These are phyloP conservation scores for Senna tora DNA, from an alignment of 306 rosid genomes.

Conservation along the genomic window DNA sequence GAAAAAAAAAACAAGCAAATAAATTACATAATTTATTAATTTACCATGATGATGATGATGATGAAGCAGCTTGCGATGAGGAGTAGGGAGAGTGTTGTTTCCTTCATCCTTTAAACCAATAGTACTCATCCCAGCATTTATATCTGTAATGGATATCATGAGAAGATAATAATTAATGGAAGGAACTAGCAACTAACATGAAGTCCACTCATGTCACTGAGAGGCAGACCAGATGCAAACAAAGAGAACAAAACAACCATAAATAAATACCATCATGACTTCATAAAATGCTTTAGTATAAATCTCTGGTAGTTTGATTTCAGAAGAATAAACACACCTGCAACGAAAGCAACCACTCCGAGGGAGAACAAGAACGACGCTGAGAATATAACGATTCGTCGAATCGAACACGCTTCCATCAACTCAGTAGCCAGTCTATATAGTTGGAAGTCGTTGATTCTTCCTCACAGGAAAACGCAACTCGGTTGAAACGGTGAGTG, in stretches of 20 bases:
- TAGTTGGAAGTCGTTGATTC: neutral
- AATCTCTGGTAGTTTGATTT: neutral
- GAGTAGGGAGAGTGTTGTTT: neutral
- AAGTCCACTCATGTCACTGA: conserved; percentile 1
- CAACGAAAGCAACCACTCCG: conserved; percentile 23
- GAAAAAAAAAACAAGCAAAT: neutral
- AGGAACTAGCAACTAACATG: neutral
- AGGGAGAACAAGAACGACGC: conserved; percentile 26
- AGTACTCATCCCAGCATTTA: neutral
- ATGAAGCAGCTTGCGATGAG: conserved; percentile 64
- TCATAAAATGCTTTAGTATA: neutral
- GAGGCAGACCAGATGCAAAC: neutral
- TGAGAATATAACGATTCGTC: neutral
- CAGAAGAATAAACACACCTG: conserved; percentile 28
- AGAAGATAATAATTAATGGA: neutral
- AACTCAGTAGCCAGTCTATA: neutral
- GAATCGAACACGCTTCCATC: conserved; percentile 17
- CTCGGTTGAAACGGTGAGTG: neutral
- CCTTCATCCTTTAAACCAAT: conserved; percentile 17
- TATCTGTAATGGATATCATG: conserved; percentile 33
- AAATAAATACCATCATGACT: neutral
- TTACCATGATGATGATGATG: too few species aligned
- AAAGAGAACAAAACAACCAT: neutral
- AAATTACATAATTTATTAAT: conserved; percentile 21
- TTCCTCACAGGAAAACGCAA: neutral